A percentile compares a stretch with the other conserved stretches of the same genome.
phyloP scores from a whole-genome alignment of 148 eudicot species.

The Fagopyrum esculentum region DNA sequence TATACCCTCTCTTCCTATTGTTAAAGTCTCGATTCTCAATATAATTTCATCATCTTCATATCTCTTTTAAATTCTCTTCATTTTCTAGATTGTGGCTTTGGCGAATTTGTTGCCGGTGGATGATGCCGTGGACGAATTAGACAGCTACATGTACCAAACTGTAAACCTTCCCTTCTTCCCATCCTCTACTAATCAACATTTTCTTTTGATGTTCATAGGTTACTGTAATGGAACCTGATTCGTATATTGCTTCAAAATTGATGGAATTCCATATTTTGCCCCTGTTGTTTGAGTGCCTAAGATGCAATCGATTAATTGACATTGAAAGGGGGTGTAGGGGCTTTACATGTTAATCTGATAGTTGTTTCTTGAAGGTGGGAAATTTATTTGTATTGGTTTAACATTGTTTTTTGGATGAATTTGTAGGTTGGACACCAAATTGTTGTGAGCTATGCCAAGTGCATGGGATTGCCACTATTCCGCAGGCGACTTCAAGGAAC shows the following conservation, averaged over 20 bases:
- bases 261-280: neutral
- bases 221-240: neutral
- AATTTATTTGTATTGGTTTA: neutral
- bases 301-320: neutral
- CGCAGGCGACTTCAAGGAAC: conserved; percentile 88
- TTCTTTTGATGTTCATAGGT: neutral
- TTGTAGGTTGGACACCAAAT: conserved; percentile 94
- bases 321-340: neutral
- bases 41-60: neutral
- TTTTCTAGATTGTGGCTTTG: conserved; percentile 73
- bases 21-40: too few relatives aligned
- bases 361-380: neutral
- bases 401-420: conserved; percentile 10
- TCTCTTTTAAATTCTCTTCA: neutral
- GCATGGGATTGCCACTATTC: conserved; percentile 94
- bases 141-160: conserved; percentile 99
- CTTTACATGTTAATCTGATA: neutral
- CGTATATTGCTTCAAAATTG: neutral
- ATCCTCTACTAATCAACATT: neutral
- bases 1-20: neutral
- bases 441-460: conserved; percentile 77
- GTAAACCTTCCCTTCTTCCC: conserved; percentile 30
- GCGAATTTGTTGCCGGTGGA: conserved; percentile 91
- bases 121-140: conserved; percentile 86
- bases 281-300: neutral